phyloP scores from a whole-genome alignment of 441 rosid genomes.

The Viola pubescens region DNA sequence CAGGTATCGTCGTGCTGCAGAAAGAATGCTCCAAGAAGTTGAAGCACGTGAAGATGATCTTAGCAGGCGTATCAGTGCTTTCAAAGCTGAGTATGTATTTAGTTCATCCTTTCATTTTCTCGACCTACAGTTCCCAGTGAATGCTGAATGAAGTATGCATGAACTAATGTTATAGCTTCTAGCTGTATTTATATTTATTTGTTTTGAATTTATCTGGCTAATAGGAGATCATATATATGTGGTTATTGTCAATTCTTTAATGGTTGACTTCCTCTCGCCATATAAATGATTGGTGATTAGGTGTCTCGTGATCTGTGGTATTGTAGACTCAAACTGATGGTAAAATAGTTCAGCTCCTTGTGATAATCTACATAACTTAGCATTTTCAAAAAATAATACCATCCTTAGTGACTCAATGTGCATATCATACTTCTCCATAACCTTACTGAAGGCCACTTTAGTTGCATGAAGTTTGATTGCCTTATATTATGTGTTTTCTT shows the following conservation, averaged over 20 bases:
- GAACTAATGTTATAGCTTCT: background rate
- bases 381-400: too few species aligned
- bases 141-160: background rate
- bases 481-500: slow-evolving; percentile 10
- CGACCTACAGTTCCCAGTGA: background rate
- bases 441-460: background rate
- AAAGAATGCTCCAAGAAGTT: slow-evolving; percentile 78
- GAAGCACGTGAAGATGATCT: slow-evolving; percentile 80
- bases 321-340: too few species aligned
- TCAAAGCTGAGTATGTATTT: slow-evolving; percentile 63
- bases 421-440: background rate
- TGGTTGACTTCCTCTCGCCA: too few species aligned
- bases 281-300: too few species aligned
- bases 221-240: background rate
- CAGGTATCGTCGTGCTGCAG: slow-evolving; percentile 60
- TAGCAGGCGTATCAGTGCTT: slow-evolving; percentile 42
- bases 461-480: too few species aligned
- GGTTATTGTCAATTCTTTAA: background rate
- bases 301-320: too few species aligned
- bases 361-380: too few species aligned
- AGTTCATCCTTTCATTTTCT: slow-evolving; percentile 7
- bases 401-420: background rate
- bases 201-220: background rate
- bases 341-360: too few species aligned
- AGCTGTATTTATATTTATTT: too few species aligned